Evolutionary conservation across 163 green algal species (phyloP), one percentile per base, ranked within the genome.

Genomic region (Scenedesmus sp.): DNA sequence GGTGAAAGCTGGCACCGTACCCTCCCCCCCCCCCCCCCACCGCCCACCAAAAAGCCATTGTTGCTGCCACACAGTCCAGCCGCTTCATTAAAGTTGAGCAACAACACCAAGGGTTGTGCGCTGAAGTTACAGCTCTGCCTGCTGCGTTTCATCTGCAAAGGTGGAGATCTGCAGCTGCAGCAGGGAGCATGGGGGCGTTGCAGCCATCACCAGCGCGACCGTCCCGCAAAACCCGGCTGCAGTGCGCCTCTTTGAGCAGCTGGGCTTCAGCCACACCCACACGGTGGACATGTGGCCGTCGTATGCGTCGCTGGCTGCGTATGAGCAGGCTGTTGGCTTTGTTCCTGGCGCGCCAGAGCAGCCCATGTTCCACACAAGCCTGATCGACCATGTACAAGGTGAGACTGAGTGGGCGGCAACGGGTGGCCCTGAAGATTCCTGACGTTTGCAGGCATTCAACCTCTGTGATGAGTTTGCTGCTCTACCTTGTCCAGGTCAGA

Each of bases 271-370:
- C 9, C 78, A 91, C 53, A 79, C 40, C 26, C 78, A 81, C 53
- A 86, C 78, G 0, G 78, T 91, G 22, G 87, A 91, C 78, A 26
- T 81, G 26, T 91, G 73, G 73, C 87, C 87, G 6, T 68, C 76
- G 24, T 86, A 40, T 43, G 37, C 24, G 7, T 33, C 40, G 1
- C 51, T 87, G 51, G 24, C n/a, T 24, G 4, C 26, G 1, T 91
- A 72, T 84, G 87, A 91, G 78, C 33, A 43, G 7, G 78, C 73
- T 30, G 86, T 79, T 5, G 86, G 51, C n/a, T 83, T 85, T 40
- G 46, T 84, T 40, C 61, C 79, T n/a, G 70, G 70, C 37, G 70
- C 24, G 15, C 35, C 37, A 35, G 4, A 37, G 59, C 37, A 46
- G 59, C 59, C 35, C 2, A 42, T 16, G 20, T 6, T 30, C 40